Evolutionary conservation across 345 rosid species (phyloP).

Genomic region (Acer saccharum): DNA sequence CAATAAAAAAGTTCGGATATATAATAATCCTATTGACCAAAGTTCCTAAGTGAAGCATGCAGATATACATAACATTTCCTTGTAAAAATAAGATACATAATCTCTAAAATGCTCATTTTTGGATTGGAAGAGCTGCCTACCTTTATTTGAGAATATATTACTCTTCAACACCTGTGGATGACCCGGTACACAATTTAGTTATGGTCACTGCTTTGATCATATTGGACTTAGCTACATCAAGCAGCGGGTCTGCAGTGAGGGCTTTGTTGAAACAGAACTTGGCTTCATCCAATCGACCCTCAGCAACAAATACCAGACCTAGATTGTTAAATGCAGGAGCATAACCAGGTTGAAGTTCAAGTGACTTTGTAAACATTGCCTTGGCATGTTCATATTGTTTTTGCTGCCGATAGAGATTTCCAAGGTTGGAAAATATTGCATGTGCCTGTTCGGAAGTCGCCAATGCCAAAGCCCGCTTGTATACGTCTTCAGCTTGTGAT

Average conservation of each 20-base stretch:
- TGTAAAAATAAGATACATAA: not conserved
- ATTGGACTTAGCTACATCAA: slow-evolving; percentile 96
- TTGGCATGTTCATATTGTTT: slow-evolving; percentile 78
- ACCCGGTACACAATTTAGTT: slow-evolving; percentile 41
- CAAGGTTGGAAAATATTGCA: slow-evolving; percentile 79
- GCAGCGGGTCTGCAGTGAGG: slow-evolving; percentile 72
- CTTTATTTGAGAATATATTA: not conserved
- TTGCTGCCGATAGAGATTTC: slow-evolving; percentile 83
- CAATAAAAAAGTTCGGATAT: not conserved
- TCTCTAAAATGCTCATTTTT: not conserved
- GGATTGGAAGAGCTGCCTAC: not conserved
- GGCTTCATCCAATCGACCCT: slow-evolving; percentile 89
- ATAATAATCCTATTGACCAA: not conserved
- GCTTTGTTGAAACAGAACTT: slow-evolving; percentile 78
- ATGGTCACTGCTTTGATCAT: slow-evolving; percentile 47
- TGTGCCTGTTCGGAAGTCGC: slow-evolving; percentile 67
- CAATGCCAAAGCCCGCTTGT: slow-evolving; percentile 66
- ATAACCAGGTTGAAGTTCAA: slow-evolving; percentile 84
- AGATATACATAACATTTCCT: not conserved
- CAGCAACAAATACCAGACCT: slow-evolving; percentile 90
- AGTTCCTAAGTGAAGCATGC: not conserved
- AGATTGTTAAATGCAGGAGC: slow-evolving; percentile 96
- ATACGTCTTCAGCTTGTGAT: slow-evolving; percentile 63
- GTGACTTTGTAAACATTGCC: slow-evolving; percentile 86
- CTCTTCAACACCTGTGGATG: slow-evolving; percentile 30